A percentile compares a stretch with the other conserved stretches of the same genome.
These are phyloP conservation scores for Neolecta irregularis DNA, from an alignment of 1,139 yeast species.

Conservation along the genomic window DNA sequence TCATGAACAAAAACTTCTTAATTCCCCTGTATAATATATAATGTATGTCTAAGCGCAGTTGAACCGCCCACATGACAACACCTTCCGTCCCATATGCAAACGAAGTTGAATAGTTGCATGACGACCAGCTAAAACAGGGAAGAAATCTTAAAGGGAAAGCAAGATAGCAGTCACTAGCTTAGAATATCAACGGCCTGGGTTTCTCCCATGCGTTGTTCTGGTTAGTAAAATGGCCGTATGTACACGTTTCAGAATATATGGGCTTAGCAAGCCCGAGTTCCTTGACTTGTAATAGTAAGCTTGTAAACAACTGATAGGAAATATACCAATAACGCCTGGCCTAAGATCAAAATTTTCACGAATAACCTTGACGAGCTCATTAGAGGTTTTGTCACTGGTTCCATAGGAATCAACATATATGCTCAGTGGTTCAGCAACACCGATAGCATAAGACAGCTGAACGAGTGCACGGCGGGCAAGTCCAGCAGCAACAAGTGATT, in stretches of 20 bases:
- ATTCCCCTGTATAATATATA: too few species aligned
- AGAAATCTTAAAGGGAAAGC: neutral
- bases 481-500: constrained; percentile 87
- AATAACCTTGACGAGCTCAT: constrained; percentile 79
- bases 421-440: constrained; percentile 99
- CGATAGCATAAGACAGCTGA: constrained; percentile 97
- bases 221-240: constrained; percentile 98
- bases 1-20: too few species aligned
- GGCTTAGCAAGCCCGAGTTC: constrained; percentile 97
- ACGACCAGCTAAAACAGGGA: too few species aligned
- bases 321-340: constrained; percentile 99
- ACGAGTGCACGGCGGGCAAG: constrained; percentile 95
- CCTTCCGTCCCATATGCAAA: too few species aligned
- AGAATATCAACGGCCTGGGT: constrained; percentile 75
- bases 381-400: constrained; percentile 78
- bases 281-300: too few species aligned
- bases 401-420: constrained; percentile 96
- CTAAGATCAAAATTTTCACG: constrained; percentile 92
- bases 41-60: too few species aligned
- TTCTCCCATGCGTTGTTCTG: constrained; percentile 98
- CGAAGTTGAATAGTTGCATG: too few species aligned
- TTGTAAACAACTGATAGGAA: too few species aligned
- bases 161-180: constrained; percentile 22
- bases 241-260: constrained; percentile 96
- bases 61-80: too few species aligned